A percentile compares a stretch with the other conserved stretches of the same genome.
These are phyloP conservation scores for Immersiporthe knoxdaviesiana DNA, from an alignment of 2,329 filamentous ascomycete genomes.

Conservation along the genomic window DNA sequence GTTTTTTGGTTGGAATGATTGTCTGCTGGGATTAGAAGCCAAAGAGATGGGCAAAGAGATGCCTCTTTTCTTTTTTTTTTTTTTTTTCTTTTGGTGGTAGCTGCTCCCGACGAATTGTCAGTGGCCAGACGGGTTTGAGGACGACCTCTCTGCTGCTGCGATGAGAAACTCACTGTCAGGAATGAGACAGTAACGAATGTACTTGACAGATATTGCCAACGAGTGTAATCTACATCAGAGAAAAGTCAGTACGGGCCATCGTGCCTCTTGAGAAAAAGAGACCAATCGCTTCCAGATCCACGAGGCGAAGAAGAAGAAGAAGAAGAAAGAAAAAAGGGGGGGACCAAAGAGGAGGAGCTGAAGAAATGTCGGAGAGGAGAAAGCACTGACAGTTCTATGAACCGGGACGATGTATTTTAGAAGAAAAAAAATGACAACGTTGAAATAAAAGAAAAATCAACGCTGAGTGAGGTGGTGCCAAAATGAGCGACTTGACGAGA, in stretches of 20 bases:
- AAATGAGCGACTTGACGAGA: slow-evolving; percentile 55
- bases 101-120: slow-evolving; percentile 30
- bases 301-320: neutral
- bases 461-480: slow-evolving; percentile 23
- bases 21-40: slow-evolving; percentile 16
- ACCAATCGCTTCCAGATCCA: slow-evolving; percentile 15
- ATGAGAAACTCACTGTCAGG: slow-evolving; percentile 52
- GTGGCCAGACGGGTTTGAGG: slow-evolving; percentile 29
- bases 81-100: neutral
- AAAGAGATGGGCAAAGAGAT: slow-evolving; percentile 14
- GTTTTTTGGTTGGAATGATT: slow-evolving; percentile 9
- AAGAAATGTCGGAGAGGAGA: neutral
- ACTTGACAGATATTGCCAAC: slow-evolving; percentile 59
- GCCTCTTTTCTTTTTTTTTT: neutral
- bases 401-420: slow-evolving; percentile 3
- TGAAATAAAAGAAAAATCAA: neutral
- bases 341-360: neutral
- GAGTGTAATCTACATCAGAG: slow-evolving; percentile 45
- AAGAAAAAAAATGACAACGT: neutral
- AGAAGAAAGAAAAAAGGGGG: neutral
- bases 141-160: slow-evolving; percentile 16
- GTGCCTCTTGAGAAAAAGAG: slow-evolving; percentile 12
- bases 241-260: slow-evolving; percentile 31
- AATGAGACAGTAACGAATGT: slow-evolving; percentile 56
- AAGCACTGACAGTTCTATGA: slow-evolving; percentile 10